A percentile compares a stretch with the other conserved stretches of the same genome.
These are phyloP conservation scores for Umbelopsis isabellina DNA, from an alignment of 192 early-diverging fungal species.

Conservation along the genomic window DNA sequence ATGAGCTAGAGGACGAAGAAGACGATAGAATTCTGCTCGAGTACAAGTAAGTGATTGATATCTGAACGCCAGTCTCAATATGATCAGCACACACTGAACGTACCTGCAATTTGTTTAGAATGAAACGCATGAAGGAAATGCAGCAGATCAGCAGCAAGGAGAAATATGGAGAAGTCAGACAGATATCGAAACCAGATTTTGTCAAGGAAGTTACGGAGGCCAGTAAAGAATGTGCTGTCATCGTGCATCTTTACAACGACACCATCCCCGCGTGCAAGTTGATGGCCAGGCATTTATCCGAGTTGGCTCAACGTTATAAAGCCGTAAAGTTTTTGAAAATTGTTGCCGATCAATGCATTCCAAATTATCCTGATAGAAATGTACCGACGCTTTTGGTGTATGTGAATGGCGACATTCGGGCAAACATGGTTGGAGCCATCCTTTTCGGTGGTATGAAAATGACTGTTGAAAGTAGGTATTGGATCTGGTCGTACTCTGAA, in stretches of 20 bases:
- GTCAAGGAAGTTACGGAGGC: slow-evolving; percentile 87
- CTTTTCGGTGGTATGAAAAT: slow-evolving; percentile 82
- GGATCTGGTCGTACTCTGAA: background rate
- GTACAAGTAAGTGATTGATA: slow-evolving; percentile 56
- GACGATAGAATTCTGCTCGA: slow-evolving; percentile 83
- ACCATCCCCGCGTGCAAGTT: slow-evolving; percentile 82
- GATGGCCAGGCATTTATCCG: slow-evolving; percentile 74
- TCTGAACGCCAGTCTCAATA: background rate
- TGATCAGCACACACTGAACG: background rate
- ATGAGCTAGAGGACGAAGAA: slow-evolving; percentile 92
- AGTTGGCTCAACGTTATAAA: slow-evolving; percentile 74
- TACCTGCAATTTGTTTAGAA: slow-evolving; percentile 35
- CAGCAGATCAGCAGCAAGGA: slow-evolving; percentile 68
- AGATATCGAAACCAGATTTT: slow-evolving; percentile 96
- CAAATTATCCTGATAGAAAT: slow-evolving; percentile 91
- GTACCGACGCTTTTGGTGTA: slow-evolving; percentile 93
- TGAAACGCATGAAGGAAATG: slow-evolving; percentile 87
- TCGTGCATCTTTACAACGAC: slow-evolving; percentile 70
- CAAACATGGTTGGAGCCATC: slow-evolving; percentile 81
- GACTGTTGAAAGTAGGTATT: slow-evolving; percentile 61
- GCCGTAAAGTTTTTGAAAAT: slow-evolving; percentile 96
- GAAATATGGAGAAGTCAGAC: slow-evolving; percentile 81
- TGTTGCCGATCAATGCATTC: slow-evolving; percentile 90
- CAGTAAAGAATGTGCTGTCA: slow-evolving; percentile 68
- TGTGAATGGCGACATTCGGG: slow-evolving; percentile 80